These are phyloP conservation scores for Plantago rigida DNA, from an alignment of 305 asterid species.

Conservation along the genomic window DNA sequence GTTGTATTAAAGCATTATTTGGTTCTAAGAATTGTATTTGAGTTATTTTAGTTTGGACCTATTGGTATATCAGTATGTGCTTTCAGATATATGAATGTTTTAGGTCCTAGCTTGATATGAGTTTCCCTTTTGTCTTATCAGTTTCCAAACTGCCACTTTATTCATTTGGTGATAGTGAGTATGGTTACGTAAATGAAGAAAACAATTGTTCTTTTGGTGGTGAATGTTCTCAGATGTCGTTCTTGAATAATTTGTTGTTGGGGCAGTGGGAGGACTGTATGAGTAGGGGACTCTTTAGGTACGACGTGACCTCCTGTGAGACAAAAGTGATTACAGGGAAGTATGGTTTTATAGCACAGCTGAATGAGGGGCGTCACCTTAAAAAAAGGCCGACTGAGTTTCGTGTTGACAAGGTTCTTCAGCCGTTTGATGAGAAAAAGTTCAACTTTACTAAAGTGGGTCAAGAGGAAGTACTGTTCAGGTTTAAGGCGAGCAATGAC, in stretches of 20 bases:
- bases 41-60: not conserved
- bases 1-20: not conserved
- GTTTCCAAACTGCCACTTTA: not conserved
- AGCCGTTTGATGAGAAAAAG: constrained; percentile 71
- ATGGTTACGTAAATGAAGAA: not conserved
- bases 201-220: not conserved
- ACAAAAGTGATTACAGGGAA: constrained; percentile 87
- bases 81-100: not conserved
- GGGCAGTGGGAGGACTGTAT: constrained; percentile 85
- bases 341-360: constrained; percentile 72
- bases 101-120: not conserved
- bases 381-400: constrained; percentile 94
- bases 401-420: constrained; percentile 74
- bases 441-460: constrained; percentile 84
- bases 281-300: constrained; percentile 84
- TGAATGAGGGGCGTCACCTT: constrained; percentile 89
- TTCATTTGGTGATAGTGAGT: not conserved
- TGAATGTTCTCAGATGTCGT: not conserved
- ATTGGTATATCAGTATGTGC: not conserved
- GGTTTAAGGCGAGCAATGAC: constrained; percentile 48
- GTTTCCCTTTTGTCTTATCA: not conserved
- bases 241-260: constrained; percentile 8
- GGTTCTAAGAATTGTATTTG: too few relatives aligned
- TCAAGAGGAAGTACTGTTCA: constrained; percentile 76
- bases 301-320: constrained; percentile 88